Percentiles rank a stretch among this genome's conserved stretches.
These are phyloP conservation scores for Chalciporus sphaerocephalus DNA, from an alignment of 768 basidiomycete genomes.

Conservation along the genomic window DNA sequence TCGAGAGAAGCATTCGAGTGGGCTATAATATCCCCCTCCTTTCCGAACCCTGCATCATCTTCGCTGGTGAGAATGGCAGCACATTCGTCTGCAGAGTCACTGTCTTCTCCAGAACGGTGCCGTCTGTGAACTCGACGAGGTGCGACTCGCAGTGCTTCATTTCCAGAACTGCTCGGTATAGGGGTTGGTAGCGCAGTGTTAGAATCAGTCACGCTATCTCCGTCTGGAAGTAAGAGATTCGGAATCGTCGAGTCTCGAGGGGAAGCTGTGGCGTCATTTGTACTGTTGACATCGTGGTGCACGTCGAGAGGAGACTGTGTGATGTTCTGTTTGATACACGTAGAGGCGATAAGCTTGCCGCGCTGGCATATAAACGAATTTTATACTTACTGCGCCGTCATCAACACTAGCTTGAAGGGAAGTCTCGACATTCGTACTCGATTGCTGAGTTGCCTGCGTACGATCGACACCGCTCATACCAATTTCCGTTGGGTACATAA, in stretches of 20 bases:
- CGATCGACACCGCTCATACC: background rate
- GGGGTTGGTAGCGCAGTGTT: background rate
- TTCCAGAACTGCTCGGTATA: background rate
- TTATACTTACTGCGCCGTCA: background rate
- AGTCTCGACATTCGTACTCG: background rate
- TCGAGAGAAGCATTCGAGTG: no score
- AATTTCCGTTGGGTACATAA: background rate
- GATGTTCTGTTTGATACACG: conserved; percentile 3
- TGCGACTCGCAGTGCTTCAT: background rate
- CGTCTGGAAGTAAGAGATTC: conserved; percentile 18
- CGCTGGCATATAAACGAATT: background rate
- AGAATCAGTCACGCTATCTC: background rate
- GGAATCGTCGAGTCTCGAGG: background rate
- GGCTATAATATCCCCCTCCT: conserved; percentile 5
- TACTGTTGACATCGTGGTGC: background rate
- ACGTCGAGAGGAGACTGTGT: background rate
- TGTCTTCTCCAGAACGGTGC: conserved; percentile 1
- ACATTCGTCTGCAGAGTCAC: conserved; percentile 16
- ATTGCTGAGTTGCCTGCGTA: background rate
- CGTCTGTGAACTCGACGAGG: background rate
- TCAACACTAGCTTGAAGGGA: background rate
- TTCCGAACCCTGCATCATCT: background rate
- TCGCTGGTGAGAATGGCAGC: conserved; percentile 10
- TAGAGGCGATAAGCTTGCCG: background rate
- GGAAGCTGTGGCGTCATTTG: background rate